phyloP scores from a whole-genome alignment of 2,329 filamentous ascomycete species.

The Penicillium sp. region DNA sequence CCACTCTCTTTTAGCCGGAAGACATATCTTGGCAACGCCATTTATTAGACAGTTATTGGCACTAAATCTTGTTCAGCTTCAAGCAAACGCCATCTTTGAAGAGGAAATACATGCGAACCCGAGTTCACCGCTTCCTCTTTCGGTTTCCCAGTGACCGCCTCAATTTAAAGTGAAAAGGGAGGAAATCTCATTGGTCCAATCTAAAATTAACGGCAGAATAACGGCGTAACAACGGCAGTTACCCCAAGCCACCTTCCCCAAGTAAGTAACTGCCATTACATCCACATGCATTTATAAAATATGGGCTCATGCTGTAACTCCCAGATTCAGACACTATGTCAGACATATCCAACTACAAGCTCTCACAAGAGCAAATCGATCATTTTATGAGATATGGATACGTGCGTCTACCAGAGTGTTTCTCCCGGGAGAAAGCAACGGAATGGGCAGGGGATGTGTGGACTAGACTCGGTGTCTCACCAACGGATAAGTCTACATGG shows the following conservation, averaged over 20 bases:
- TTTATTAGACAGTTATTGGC: not conserved
- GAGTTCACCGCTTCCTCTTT: not conserved
- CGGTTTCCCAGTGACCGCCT: not conserved
- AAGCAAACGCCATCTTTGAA: not conserved
- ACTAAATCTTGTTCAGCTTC: not conserved
- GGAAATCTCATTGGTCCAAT: not conserved
- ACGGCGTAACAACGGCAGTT: not conserved
- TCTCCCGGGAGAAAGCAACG: constrained; percentile 48
- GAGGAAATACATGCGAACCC: not conserved
- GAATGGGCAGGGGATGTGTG: constrained; percentile 55
- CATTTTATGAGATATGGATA: constrained; percentile 58
- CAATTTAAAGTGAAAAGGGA: not conserved
- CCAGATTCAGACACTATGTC: not conserved
- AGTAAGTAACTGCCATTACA: not conserved
- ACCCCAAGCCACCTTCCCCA: not conserved
- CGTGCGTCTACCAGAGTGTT: constrained; percentile 54
- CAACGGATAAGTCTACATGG: constrained; percentile 65
- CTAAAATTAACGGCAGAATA: not conserved
- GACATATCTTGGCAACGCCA: not conserved
- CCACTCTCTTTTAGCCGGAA: constrained; percentile 10
- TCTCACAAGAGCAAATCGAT: constrained; percentile 49
- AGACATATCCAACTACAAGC: constrained; percentile 11
- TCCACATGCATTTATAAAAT: not conserved
- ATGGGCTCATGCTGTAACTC: not conserved
- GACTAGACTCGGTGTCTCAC: constrained; percentile 64